Evolutionary conservation across 1,139 yeast genomes (phyloP).

Genomic region (Blastobotrys indianensis): DNA sequence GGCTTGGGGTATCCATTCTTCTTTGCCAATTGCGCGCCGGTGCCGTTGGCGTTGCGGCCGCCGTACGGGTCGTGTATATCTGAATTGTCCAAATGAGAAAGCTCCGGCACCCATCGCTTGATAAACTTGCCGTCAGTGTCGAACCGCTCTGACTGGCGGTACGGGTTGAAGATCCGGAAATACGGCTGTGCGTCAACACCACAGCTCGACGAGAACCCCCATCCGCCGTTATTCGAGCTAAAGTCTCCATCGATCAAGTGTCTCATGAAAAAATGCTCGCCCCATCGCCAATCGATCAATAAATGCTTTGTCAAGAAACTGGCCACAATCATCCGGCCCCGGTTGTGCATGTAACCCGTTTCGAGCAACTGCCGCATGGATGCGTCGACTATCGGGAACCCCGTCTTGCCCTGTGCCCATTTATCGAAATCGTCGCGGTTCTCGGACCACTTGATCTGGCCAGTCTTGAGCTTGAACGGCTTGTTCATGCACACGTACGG

Average conservation of each 20-base stretch:
- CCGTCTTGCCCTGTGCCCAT: constrained; percentile 52
- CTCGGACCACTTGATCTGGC: constrained; percentile 42
- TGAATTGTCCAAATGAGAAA: constrained; percentile 17
- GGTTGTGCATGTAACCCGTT: constrained; percentile 50
- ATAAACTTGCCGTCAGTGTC: constrained; percentile 46
- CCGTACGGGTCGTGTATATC: constrained; percentile 39
- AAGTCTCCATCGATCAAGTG: constrained; percentile 49
- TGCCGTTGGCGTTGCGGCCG: constrained; percentile 11
- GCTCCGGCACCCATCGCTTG: constrained; percentile 47
- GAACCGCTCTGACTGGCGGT: constrained; percentile 45
- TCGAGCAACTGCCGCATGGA: constrained; percentile 46
- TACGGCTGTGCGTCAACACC: constrained; percentile 45
- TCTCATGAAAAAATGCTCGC: constrained; percentile 47
- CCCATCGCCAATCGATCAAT: constrained; percentile 50
- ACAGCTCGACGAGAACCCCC: constrained; percentile 45
- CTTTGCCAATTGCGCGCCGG: constrained; percentile 16
- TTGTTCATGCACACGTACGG: constrained; percentile 48
- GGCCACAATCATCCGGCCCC: constrained; percentile 51
- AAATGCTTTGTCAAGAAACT: constrained; percentile 48
- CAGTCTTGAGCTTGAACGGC: constrained; percentile 41
- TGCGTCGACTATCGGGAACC: constrained; percentile 53
- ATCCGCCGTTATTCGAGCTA: constrained; percentile 51
- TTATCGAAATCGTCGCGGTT: constrained; percentile 37
- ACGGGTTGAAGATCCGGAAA: constrained; percentile 51
- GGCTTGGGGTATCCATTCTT: constrained; percentile 41